These are phyloP conservation scores for Arthrobotrys musiformis DNA, from an alignment of 2,329 filamentous ascomycete genomes.

Conservation along the genomic window DNA sequence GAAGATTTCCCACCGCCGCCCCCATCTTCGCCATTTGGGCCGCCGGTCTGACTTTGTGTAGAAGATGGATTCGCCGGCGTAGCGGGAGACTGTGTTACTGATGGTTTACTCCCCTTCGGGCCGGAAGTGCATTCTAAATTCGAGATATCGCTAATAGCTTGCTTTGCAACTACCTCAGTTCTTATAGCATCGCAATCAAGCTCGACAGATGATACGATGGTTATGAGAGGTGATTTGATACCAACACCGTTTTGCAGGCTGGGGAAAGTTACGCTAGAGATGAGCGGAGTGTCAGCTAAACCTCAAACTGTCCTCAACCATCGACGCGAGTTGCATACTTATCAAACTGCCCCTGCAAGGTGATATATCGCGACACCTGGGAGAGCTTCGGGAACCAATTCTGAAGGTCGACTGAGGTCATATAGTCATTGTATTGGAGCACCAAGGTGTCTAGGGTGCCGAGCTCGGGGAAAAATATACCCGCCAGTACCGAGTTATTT, in stretches of 20 bases:
- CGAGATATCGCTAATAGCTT: constrained; percentile 15
- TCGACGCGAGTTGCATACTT: not conserved
- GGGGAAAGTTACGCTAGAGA: constrained; percentile 17
- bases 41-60: not conserved
- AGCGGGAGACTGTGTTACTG: not conserved
- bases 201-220: constrained; percentile 5
- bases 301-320: not conserved
- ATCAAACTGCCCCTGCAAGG: constrained; percentile 10
- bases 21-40: not conserved
- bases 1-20: not conserved
- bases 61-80: not conserved
- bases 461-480: constrained; percentile 6
- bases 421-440: constrained; percentile 13
- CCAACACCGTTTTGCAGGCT: constrained; percentile 13
- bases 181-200: constrained; percentile 18
- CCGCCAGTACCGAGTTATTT: constrained; percentile 11
- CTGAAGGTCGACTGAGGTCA: constrained; percentile 17
- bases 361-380: constrained; percentile 24
- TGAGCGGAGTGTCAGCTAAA: not conserved
- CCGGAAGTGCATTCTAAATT: constrained; percentile 31
- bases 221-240: constrained; percentile 24
- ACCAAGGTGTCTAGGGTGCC: not conserved
- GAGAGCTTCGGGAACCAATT: constrained; percentile 25
- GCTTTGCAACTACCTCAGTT: constrained; percentile 11
- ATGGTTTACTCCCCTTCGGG: constrained; percentile 23